Evolutionary conservation across 202 grass and related monocot genomes (phyloP).

Genomic region (Sporobolus alterniflorus): DNA sequence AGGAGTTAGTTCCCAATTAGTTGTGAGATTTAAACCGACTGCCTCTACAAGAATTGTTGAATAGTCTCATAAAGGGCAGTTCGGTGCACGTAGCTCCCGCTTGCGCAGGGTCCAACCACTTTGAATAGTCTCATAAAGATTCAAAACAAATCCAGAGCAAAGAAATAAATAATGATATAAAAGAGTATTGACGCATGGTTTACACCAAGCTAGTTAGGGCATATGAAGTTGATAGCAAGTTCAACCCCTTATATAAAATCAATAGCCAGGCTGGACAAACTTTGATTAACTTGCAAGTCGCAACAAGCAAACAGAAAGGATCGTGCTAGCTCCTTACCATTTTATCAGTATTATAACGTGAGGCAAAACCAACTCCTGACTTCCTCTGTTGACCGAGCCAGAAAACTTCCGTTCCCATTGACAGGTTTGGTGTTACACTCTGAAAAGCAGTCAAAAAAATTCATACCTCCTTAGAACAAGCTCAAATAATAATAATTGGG

Average conservation of each 20-base stretch:
- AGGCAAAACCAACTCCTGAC: conserved; percentile 92
- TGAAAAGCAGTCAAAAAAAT: conserved; percentile 36
- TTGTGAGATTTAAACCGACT: background rate
- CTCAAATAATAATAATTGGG: conserved; percentile 1
- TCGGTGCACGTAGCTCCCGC: no score
- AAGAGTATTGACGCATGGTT: background rate
- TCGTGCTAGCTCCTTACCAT: conserved; percentile 56
- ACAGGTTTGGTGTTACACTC: conserved; percentile 91
- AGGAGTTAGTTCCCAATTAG: background rate
- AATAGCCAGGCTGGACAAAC: background rate
- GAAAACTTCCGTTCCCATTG: conserved; percentile 93
- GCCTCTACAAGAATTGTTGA: background rate
- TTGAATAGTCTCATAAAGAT: background rate
- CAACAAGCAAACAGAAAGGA: conserved; percentile 15
- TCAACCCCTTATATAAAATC: background rate
- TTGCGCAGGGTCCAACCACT: no score
- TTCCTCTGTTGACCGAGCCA: conserved; percentile 99
- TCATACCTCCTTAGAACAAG: background rate
- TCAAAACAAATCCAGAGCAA: background rate
- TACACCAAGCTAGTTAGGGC: background rate
- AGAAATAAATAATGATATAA: background rate
- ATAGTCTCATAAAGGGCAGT: background rate
- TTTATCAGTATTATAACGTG: conserved; percentile 93
- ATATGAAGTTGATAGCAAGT: background rate
- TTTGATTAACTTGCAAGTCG: background rate